Evolutionary conservation across 2,329 filamentous ascomycete genomes (phyloP).

Genomic region (Aspergillus fischeri): DNA sequence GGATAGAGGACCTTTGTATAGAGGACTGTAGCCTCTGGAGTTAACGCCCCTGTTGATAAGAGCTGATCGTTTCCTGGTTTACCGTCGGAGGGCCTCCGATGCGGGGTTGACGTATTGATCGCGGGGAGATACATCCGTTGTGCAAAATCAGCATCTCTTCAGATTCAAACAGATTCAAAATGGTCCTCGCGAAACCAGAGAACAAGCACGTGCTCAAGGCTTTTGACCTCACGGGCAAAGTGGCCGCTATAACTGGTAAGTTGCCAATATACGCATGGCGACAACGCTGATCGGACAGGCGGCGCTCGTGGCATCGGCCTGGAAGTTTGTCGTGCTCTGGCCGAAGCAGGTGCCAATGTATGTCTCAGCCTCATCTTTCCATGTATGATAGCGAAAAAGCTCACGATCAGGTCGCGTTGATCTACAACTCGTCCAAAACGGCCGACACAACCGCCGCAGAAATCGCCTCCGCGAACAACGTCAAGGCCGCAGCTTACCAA

Average conservation of each 20-base stretch:
- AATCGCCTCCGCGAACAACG: constrained; percentile 24
- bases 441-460: constrained; percentile 21
- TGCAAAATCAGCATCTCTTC: neutral
- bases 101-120: neutral
- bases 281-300: constrained; percentile 12
- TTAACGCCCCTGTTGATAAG: neutral
- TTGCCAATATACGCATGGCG: neutral
- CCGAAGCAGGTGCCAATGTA: constrained; percentile 38
- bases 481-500: constrained; percentile 31
- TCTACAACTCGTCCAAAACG: constrained; percentile 28
- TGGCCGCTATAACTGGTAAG: constrained; percentile 23
- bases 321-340: constrained; percentile 38
- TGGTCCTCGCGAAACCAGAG: constrained; percentile 23
- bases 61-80: neutral
- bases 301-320: constrained; percentile 36
- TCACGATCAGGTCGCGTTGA: constrained; percentile 24
- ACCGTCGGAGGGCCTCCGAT: neutral
- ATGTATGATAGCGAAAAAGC: neutral
- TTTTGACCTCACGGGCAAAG: constrained; percentile 27
- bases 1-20: too few species aligned
- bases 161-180: constrained; percentile 3
- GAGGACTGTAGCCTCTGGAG: neutral
- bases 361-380: constrained; percentile 8
- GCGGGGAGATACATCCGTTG: neutral
- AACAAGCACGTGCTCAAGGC: constrained; percentile 24